Evolutionary conservation across 495 filamentous ascomycete genomes (phyloP).

Genomic region (Xylaria flabelliformis): DNA sequence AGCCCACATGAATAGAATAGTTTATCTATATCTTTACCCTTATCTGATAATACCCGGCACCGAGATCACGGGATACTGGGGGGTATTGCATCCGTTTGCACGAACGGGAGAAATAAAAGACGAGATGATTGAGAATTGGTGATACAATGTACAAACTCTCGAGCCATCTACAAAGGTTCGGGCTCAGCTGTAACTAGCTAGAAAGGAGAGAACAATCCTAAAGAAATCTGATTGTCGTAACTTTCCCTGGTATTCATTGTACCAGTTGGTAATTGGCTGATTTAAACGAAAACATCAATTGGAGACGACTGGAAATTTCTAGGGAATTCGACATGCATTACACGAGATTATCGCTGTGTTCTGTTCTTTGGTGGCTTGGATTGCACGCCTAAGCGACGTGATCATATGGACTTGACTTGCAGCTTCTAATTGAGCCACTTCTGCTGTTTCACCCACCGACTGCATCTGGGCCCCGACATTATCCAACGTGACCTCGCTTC

Average conservation of each 20-base stretch:
- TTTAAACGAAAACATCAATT: background rate
- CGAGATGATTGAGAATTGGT: background rate
- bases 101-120: background rate
- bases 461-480: background rate
- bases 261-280: background rate
- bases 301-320: background rate
- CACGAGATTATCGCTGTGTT: no score
- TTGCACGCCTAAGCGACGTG: conserved; percentile 17
- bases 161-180: background rate
- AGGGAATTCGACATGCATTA: background rate
- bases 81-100: background rate
- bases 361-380: background rate
- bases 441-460: background rate
- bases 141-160: background rate
- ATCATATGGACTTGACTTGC: background rate
- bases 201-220: background rate
- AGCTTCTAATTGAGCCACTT: background rate
- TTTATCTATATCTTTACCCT: background rate
- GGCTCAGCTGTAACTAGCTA: background rate
- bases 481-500: background rate
- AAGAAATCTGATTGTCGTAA: background rate
- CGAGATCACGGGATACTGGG: conserved; percentile 1
- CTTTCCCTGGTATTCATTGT: background rate
- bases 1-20: background rate
- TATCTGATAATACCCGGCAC: conserved; percentile 3